These are phyloP conservation scores for Fremontodendron californicum DNA, from an alignment of 345 rosid species.

Conservation along the genomic window DNA sequence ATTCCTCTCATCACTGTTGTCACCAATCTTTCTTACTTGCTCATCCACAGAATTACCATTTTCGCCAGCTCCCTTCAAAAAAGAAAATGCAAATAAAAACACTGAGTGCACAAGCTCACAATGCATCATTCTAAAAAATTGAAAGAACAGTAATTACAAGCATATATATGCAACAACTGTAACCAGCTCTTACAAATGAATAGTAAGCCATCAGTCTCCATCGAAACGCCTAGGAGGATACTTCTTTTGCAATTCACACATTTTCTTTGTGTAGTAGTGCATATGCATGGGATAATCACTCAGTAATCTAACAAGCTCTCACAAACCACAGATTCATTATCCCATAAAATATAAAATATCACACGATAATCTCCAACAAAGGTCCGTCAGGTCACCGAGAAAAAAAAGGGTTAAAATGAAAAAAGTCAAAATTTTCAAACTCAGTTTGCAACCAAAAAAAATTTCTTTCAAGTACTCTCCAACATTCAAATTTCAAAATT, in stretches of 20 bases:
- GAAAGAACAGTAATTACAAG: constrained; percentile 10
- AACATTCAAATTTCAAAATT: background rate
- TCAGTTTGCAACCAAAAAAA: background rate
- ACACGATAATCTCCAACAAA: background rate
- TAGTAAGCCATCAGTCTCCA: constrained; percentile 74
- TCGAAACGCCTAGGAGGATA: constrained; percentile 55
- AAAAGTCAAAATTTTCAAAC: constrained; percentile 2
- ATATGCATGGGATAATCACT: constrained; percentile 43
- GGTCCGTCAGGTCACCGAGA: constrained; percentile 32
- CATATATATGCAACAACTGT: constrained; percentile 14
- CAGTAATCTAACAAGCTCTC: constrained; percentile 55
- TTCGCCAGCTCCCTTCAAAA: constrained; percentile 34
- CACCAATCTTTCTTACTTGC: constrained; percentile 6
- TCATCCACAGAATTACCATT: constrained; percentile 19
- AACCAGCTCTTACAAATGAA: constrained; percentile 84
- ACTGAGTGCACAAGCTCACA: constrained; percentile 16
- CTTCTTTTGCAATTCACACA: constrained; percentile 60
- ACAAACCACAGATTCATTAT: constrained; percentile 40
- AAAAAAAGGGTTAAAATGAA: constrained; percentile 7
- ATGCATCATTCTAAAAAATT: background rate
- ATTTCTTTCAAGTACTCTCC: background rate
- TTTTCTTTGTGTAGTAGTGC: constrained; percentile 37
- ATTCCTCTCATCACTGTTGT: constrained; percentile 5
- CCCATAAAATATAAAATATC: constrained; percentile 15
- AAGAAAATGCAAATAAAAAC: background rate